Percentiles rank a stretch among this genome's conserved stretches.
Conservation (phyloP, 139 green algal species). For the Chlamydomonas schloesseri region DNA sequence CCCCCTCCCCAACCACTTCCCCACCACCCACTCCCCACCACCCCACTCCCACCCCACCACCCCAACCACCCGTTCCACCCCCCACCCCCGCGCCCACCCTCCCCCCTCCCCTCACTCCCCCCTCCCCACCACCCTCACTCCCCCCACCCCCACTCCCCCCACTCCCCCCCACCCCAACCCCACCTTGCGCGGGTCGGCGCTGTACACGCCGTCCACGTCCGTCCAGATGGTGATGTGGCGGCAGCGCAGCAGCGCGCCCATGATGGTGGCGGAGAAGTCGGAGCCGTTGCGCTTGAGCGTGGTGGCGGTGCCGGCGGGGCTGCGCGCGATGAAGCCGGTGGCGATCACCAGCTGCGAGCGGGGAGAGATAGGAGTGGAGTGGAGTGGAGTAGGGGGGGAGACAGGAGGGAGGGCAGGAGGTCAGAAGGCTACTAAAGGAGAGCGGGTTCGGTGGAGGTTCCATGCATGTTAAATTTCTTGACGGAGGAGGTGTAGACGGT, state of each 20-base stretch:
- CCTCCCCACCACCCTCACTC: not conserved
- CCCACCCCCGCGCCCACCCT: no score
- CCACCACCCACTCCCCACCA: not conserved
- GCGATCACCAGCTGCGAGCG: slow-evolving; percentile 79
- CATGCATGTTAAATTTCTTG: not conserved
- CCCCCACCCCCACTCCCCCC: not conserved
- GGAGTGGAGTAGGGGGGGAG: not conserved
- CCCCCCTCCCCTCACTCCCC: not conserved
- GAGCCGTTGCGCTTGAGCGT: slow-evolving; percentile 81
- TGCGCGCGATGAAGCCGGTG: slow-evolving; percentile 96
- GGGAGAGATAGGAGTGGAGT: not conserved
- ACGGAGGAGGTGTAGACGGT: no score
- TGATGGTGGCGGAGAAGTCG: slow-evolving; percentile 96
- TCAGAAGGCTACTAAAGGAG: not conserved
- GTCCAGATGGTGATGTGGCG: slow-evolving; percentile 97
- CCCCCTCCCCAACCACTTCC: no score
- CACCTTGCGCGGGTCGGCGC: slow-evolving; percentile 94
- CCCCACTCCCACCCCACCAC: slow-evolving; percentile 60
- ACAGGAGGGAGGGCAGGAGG: not conserved
- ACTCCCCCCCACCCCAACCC: not conserved
- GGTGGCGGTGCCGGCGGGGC: slow-evolving; percentile 45
- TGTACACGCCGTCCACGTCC: slow-evolving; percentile 97
- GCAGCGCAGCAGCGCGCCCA: slow-evolving; percentile 86
- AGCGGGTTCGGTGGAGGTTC: not conserved
- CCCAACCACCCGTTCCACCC: no score